phyloP scores from a whole-genome alignment of 2,329 filamentous ascomycete species.

The Trichophaea hybrida region DNA sequence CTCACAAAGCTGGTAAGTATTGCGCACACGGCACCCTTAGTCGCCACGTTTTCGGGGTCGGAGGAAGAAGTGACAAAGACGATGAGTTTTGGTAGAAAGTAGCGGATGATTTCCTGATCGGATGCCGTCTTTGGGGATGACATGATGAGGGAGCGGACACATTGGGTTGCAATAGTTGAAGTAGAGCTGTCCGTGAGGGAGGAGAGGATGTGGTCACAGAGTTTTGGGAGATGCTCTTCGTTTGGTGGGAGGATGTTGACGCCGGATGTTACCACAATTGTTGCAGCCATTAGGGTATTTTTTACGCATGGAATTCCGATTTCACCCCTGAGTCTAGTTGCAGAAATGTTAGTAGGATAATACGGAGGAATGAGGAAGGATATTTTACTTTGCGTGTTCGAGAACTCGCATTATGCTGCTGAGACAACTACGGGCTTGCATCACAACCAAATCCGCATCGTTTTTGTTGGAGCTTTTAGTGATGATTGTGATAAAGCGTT shows the following conservation, averaged over 20 bases:
- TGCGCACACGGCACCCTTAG: slow-evolving; percentile 54
- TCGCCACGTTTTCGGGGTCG: slow-evolving; percentile 54
- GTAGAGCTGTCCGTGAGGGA: slow-evolving; percentile 56
- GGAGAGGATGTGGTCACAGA: slow-evolving; percentile 68
- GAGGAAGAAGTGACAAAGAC: slow-evolving; percentile 50
- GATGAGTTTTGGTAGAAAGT: slow-evolving; percentile 60
- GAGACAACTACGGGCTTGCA: slow-evolving; percentile 26
- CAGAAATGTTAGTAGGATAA: slow-evolving; percentile 32
- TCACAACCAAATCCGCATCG: slow-evolving; percentile 20
- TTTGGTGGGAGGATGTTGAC: slow-evolving; percentile 56
- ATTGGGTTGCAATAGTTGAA: slow-evolving; percentile 79
- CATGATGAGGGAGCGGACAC: slow-evolving; percentile 66
- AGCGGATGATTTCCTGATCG: slow-evolving; percentile 58
- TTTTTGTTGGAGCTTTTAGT: slow-evolving; percentile 32
- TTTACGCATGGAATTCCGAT: slow-evolving; percentile 78
- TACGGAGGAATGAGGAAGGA: not conserved
- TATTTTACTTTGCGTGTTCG: slow-evolving; percentile 25
- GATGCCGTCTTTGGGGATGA: slow-evolving; percentile 44
- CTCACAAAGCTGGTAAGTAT: slow-evolving; percentile 43
- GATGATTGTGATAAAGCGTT: slow-evolving; percentile 73
- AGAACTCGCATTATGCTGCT: slow-evolving; percentile 24
- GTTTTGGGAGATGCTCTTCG: slow-evolving; percentile 45
- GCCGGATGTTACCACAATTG: slow-evolving; percentile 74
- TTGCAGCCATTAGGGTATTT: slow-evolving; percentile 76
- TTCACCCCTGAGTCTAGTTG: slow-evolving; percentile 40